Conservation (phyloP, 2,329 filamentous ascomycete species). For the Clonostachys rhizophaga region DNA sequence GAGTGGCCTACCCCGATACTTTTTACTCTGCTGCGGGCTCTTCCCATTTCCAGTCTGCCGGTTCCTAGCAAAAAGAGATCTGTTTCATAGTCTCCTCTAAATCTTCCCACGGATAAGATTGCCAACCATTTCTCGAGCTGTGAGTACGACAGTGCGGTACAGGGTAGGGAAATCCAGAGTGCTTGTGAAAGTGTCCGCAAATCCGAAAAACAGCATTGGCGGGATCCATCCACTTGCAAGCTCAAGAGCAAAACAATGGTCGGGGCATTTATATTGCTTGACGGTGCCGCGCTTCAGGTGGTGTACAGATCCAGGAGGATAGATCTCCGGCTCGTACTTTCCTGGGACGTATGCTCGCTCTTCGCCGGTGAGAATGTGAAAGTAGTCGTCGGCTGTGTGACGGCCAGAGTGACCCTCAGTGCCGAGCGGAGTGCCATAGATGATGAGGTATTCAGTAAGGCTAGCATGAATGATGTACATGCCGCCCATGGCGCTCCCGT, state of each 20-base stretch:
- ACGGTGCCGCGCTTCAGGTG: constrained; percentile 66
- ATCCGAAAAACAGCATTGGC: constrained; percentile 87
- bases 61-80: too few species aligned
- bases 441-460: constrained; percentile 85
- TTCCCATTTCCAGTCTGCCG: too few species aligned
- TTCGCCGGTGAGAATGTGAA: constrained; percentile 79
- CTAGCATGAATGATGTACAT: constrained; percentile 90
- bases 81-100: constrained; percentile 23
- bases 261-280: constrained; percentile 81
- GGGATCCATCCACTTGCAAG: constrained; percentile 88
- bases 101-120: constrained; percentile 72
- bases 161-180: constrained; percentile 83
- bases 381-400: constrained; percentile 92
- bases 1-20: too few species aligned
- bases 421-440: constrained; percentile 79
- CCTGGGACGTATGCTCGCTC: constrained; percentile 72
- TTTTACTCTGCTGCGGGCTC: too few species aligned
- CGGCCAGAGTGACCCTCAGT: constrained; percentile 86
- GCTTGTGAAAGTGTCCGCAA: constrained; percentile 73
- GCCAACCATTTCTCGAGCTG: constrained; percentile 68
- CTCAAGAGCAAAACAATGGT: constrained; percentile 74
- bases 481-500: constrained; percentile 84
- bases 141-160: constrained; percentile 72
- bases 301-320: constrained; percentile 65
- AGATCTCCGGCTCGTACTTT: constrained; percentile 63